A percentile compares a stretch with the other conserved stretches of the same genome.
Evolutionary conservation across 2,329 filamentous ascomycete species (phyloP).

Genomic region (Chaetomiaceae sp.): DNA sequence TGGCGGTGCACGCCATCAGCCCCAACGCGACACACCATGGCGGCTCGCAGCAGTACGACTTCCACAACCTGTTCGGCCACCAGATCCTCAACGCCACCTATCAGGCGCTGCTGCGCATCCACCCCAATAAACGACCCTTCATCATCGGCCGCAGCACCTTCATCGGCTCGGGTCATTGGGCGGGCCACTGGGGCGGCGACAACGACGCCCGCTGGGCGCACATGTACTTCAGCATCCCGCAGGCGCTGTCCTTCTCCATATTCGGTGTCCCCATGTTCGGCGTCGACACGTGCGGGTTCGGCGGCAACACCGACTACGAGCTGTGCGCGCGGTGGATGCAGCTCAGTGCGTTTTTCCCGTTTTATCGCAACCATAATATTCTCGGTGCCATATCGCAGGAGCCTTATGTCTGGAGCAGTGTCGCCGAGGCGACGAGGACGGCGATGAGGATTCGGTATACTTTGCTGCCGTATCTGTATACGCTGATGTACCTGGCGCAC

Average conservation of each 20-base stretch:
- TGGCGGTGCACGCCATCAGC: slow-evolving; percentile 67
- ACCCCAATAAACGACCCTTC: slow-evolving; percentile 69
- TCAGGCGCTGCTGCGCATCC: slow-evolving; percentile 59
- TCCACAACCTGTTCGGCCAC: slow-evolving; percentile 75
- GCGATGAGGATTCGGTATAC: slow-evolving; percentile 69
- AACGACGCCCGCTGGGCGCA: slow-evolving; percentile 67
- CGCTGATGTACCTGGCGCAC: slow-evolving; percentile 63
- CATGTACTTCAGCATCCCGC: slow-evolving; percentile 73
- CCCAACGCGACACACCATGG: slow-evolving; percentile 75
- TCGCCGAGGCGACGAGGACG: slow-evolving; percentile 57
- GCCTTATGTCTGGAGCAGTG: slow-evolving; percentile 65
- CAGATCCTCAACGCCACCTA: slow-evolving; percentile 76
- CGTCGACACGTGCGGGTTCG: slow-evolving; percentile 66
- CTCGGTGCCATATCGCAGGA: slow-evolving; percentile 61
- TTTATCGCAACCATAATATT: slow-evolving; percentile 73
- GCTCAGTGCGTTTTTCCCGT: slow-evolving; percentile 65
- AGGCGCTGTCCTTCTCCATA: slow-evolving; percentile 69
- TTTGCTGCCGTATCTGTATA: slow-evolving; percentile 73
- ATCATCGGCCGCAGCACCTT: slow-evolving; percentile 81
- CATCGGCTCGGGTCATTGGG: slow-evolving; percentile 67
- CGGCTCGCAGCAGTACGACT: slow-evolving; percentile 70
- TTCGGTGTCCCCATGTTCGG: slow-evolving; percentile 78
- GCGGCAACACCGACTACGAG: slow-evolving; percentile 61
- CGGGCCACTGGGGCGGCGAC: slow-evolving; percentile 80
- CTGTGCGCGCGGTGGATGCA: slow-evolving; percentile 64